Conservation (phyloP, 305 asterid species). For the Fraxinus greggii region DNA sequence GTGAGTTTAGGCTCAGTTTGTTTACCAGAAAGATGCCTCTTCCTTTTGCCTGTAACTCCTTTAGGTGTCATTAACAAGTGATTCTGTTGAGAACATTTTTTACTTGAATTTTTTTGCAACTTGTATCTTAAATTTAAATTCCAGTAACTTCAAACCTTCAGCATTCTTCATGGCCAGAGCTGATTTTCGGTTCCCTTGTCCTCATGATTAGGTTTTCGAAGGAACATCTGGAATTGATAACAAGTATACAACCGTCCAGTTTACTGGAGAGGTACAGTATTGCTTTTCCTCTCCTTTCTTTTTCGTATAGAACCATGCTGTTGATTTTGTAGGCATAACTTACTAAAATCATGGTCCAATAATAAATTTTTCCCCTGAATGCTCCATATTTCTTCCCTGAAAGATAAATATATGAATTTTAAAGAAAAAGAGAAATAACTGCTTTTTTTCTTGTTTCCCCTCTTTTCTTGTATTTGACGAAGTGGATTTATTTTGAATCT, state of each 20-base stretch:
- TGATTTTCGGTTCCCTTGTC: slow-evolving; percentile 15
- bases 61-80: not conserved
- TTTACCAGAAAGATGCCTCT: not conserved
- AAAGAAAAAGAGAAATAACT: not conserved
- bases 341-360: not conserved
- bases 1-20: slow-evolving; percentile 8
- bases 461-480: not conserved
- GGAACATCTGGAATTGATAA: slow-evolving; percentile 99
- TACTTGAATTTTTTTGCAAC: not conserved
- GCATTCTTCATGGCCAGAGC: slow-evolving; percentile 15
- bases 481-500: not conserved
- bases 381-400: not conserved
- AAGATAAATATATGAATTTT: not conserved
- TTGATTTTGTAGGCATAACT: not conserved
- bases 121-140: not conserved
- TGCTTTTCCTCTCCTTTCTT: slow-evolving; percentile 6
- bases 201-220: slow-evolving; percentile 71
- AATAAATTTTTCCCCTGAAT: not conserved
- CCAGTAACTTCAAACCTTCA: not conserved
- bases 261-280: slow-evolving; percentile 85
- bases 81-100: slow-evolving; percentile 12
- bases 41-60: not conserved
- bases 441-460: not conserved
- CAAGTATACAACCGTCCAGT: slow-evolving; percentile 94
- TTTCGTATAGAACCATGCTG: slow-evolving; percentile 19